Evolutionary conservation across 345 rosid species (phyloP).

Genomic region (Eucalyptus regnans): DNA sequence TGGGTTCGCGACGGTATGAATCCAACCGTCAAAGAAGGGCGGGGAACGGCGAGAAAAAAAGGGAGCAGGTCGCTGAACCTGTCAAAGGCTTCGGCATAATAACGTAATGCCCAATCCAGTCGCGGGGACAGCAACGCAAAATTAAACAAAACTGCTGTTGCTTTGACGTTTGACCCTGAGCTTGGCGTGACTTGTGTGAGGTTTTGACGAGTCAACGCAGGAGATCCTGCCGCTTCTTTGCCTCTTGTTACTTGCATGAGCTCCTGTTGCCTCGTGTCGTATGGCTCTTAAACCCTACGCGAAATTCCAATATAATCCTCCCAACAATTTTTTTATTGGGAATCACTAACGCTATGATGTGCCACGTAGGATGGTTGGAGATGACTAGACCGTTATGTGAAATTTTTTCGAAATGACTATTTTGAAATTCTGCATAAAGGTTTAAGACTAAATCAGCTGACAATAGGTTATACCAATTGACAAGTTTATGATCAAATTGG

Average conservation of each 20-base stretch:
- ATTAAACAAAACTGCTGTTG: neutral
- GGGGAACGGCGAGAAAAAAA: neutral
- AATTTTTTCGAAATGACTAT: no score
- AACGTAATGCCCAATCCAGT: neutral
- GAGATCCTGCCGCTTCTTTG: neutral
- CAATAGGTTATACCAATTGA: neutral
- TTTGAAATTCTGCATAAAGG: no score
- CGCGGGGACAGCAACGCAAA: neutral
- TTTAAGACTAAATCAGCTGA: no score
- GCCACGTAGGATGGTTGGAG: no score
- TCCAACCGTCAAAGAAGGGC: neutral
- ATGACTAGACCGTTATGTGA: no score
- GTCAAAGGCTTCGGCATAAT: neutral
- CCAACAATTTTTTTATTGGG: no score
- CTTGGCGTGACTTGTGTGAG: neutral
- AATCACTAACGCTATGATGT: no score
- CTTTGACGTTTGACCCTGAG: neutral
- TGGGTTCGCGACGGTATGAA: neutral
- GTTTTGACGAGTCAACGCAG: neutral
- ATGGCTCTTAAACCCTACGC: no score
- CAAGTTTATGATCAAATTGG: accelerated
- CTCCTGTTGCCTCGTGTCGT: neutral
- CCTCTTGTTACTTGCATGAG: neutral
- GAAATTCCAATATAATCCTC: no score
- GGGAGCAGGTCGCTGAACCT: neutral